Evolutionary conservation across 345 rosid genomes (phyloP).

Genomic region (Corchorus olitorius): DNA sequence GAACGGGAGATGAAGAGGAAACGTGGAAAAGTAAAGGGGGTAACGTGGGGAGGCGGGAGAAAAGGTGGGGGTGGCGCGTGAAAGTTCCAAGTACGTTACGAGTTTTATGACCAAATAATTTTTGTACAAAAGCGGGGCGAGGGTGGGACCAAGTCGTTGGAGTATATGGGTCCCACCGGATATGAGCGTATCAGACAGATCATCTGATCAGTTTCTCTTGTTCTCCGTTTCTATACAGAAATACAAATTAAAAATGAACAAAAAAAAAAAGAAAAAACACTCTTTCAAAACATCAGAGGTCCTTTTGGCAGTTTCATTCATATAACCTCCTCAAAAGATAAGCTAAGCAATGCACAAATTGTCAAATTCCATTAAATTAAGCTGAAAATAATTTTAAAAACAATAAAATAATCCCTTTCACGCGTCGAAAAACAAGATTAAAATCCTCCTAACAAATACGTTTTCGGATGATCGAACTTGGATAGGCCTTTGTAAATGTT

Average conservation of each 20-base stretch:
- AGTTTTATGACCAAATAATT: constrained; percentile 11
- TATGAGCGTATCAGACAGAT: constrained; percentile 7
- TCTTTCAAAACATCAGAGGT: neutral
- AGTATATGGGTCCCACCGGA: neutral
- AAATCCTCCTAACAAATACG: no score
- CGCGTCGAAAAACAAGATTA: no score
- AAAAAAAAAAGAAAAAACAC: neutral
- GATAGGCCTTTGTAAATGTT: no score
- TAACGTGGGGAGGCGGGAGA: neutral
- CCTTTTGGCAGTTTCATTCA: no score
- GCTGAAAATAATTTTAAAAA: no score
- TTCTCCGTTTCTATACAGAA: no score
- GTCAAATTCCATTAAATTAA: no score
- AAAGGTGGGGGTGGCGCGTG: neutral
- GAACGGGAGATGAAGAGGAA: neutral
- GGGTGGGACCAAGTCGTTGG: constrained; percentile 2
- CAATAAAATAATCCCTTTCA: no score
- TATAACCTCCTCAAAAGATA: no score
- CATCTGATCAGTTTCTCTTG: constrained; percentile 3
- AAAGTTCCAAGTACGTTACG: constrained; percentile 10
- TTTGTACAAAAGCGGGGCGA: neutral
- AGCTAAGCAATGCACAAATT: no score
- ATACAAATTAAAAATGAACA: no score
- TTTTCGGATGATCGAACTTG: no score
- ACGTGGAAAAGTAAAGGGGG: neutral